Conservation (phyloP, 768 basidiomycete genomes). For the Gloeophyllum trabeum region DNA sequence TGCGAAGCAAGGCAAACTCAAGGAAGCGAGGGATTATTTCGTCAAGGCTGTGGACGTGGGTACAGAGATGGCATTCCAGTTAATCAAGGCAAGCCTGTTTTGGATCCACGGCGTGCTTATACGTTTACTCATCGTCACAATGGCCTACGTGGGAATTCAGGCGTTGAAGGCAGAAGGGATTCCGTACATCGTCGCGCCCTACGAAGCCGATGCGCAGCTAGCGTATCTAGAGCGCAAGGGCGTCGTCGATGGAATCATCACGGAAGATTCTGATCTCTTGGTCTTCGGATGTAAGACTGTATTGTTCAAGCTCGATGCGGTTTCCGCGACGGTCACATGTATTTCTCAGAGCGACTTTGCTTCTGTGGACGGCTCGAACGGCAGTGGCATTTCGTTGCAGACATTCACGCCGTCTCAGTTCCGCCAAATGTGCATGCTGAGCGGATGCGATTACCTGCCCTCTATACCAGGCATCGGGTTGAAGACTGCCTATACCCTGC, state of each 20-base stretch:
- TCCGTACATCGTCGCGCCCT: slow-evolving; percentile 87
- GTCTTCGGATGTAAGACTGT: slow-evolving; percentile 94
- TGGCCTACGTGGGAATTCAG: too few relatives aligned
- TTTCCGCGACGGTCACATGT: slow-evolving; percentile 48
- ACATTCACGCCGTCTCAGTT: slow-evolving; percentile 91
- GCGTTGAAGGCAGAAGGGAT: slow-evolving; percentile 76
- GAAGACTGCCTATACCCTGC: slow-evolving; percentile 80
- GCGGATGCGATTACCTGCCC: slow-evolving; percentile 87
- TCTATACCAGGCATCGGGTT: slow-evolving; percentile 88
- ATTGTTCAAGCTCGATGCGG: slow-evolving; percentile 84
- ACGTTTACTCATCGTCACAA: slow-evolving; percentile 4
- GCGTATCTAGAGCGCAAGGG: slow-evolving; percentile 81
- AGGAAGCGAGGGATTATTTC: slow-evolving; percentile 80
- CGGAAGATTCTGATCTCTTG: slow-evolving; percentile 95
- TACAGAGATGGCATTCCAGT: slow-evolving; percentile 93
- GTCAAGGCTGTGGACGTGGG: slow-evolving; percentile 91
- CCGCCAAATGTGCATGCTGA: slow-evolving; percentile 86
- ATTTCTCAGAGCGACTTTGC: slow-evolving; percentile 64
- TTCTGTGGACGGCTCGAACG: slow-evolving; percentile 31
- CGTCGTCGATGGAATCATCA: slow-evolving; percentile 83
- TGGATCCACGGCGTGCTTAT: background rate
- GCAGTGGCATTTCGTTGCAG: slow-evolving; percentile 60
- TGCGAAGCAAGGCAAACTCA: slow-evolving; percentile 64
- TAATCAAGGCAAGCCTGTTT: slow-evolving; percentile 72
- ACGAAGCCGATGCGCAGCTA: slow-evolving; percentile 97